Conservation (phyloP, 495 filamentous ascomycete genomes). For the Aspergillus haitiensis region DNA sequence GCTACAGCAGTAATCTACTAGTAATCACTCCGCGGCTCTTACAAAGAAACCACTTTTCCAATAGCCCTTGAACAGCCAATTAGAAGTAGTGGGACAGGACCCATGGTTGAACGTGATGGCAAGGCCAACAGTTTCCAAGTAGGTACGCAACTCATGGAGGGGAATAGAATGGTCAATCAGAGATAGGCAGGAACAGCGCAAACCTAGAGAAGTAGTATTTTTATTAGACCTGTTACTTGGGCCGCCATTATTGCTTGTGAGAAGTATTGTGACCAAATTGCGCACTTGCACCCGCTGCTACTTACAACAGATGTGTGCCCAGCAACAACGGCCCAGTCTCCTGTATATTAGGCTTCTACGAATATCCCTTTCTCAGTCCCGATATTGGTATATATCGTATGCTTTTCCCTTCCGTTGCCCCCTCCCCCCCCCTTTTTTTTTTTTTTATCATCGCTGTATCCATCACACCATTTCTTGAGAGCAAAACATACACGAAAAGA, state of each 20-base stretch:
- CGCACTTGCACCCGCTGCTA: constrained; percentile 13
- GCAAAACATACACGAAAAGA: background rate
- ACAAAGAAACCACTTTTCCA: background rate
- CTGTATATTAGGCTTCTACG: constrained; percentile 16
- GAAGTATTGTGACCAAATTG: constrained; percentile 17
- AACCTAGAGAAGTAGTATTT: background rate
- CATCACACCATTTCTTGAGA: no score
- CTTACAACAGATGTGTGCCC: constrained; percentile 14
- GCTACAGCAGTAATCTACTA: constrained; percentile 3
- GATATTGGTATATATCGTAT: constrained; percentile 25
- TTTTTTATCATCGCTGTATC: background rate
- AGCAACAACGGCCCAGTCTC: constrained; percentile 23
- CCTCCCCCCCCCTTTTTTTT: constrained; percentile 2
- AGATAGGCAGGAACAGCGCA: no score
- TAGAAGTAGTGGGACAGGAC: background rate
- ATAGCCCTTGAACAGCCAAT: background rate
- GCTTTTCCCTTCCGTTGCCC: constrained; percentile 13
- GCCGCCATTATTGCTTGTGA: constrained; percentile 19
- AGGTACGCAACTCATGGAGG: background rate
- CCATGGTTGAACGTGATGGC: constrained; percentile 5
- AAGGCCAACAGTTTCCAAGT: background rate
- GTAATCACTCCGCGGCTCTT: constrained; percentile 12
- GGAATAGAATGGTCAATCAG: constrained; percentile 6
- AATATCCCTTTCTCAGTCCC: constrained; percentile 25
- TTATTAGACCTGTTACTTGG: constrained; percentile 19